phyloP scores from a whole-genome alignment of 768 basidiomycete genomes.

The Lactarius indigo region DNA sequence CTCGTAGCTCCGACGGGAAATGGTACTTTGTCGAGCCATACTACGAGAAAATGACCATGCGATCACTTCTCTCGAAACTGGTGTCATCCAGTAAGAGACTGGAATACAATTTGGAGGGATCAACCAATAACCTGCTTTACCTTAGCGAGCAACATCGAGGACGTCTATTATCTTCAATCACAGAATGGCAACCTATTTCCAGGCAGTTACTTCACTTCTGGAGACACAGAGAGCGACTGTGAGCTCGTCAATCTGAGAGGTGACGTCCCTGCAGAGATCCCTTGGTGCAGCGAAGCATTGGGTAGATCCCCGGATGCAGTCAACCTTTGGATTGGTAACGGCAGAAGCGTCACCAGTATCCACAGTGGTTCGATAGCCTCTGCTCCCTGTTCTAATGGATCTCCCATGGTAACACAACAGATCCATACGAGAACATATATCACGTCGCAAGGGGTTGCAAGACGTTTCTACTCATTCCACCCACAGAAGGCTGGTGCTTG shows the following conservation, averaged over 20 bases:
- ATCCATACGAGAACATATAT: constrained; percentile 94
- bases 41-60: constrained; percentile 64
- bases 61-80: constrained; percentile 45
- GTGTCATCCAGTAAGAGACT: constrained; percentile 16
- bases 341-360: constrained; percentile 73
- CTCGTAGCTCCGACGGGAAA: constrained; percentile 46
- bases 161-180: constrained; percentile 76
- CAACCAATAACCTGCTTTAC: constrained; percentile 6
- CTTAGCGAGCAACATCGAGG: constrained; percentile 17
- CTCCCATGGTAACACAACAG: constrained; percentile 35
- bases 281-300: constrained; percentile 78
- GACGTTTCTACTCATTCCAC: constrained; percentile 81
- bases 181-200: constrained; percentile 88
- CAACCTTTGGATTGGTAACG: constrained; percentile 89
- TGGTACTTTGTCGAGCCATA: constrained; percentile 76
- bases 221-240: constrained; percentile 36
- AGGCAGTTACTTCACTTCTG: constrained; percentile 37
- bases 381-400: not conserved
- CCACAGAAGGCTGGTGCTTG: constrained; percentile 83
- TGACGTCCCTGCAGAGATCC: constrained; percentile 66
- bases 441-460: constrained; percentile 81
- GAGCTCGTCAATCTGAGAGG: constrained; percentile 60
- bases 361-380: constrained; percentile 63
- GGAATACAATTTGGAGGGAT: not conserved
- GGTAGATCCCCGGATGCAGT: constrained; percentile 78